phyloP scores from a whole-genome alignment of 441 rosid species.

The Eutrema salsugineum region DNA sequence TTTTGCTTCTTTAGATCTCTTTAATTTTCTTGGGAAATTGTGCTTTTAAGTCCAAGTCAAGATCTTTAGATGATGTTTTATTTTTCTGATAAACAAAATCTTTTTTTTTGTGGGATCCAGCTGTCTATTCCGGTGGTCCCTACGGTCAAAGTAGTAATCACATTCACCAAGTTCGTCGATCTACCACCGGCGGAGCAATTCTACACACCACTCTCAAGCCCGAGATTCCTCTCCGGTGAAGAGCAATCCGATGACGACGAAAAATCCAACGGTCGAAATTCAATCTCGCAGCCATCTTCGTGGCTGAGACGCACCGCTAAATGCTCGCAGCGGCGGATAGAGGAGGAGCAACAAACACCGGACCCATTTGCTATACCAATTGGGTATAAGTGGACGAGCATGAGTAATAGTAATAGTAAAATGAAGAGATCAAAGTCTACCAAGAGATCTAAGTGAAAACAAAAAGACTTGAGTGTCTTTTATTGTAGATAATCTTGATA shows the following conservation, averaged over 20 bases:
- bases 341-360: constrained; percentile 25
- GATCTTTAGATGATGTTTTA: background rate
- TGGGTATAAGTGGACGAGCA: constrained; percentile 73
- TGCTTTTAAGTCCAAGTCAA: constrained; percentile 23
- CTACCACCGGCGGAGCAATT: constrained; percentile 72
- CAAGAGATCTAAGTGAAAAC: constrained; percentile 22
- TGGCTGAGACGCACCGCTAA: constrained; percentile 53
- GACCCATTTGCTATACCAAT: constrained; percentile 85
- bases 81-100: constrained; percentile 11
- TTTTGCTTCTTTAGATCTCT: background rate
- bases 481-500: constrained; percentile 9
- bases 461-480: background rate
- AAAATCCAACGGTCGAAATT: constrained; percentile 28
- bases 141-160: constrained; percentile 87
- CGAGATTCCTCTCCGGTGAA: constrained; percentile 42
- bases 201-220: constrained; percentile 92
- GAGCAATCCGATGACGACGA: constrained; percentile 39
- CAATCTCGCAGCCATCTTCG: constrained; percentile 31
- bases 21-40: constrained; percentile 31
- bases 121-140: constrained; percentile 97
- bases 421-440: constrained; percentile 32
- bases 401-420: constrained; percentile 33
- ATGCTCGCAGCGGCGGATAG: constrained; percentile 11
- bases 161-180: constrained; percentile 89
- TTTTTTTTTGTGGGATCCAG: constrained; percentile 39